Evolutionary conservation across 2,329 filamentous ascomycete genomes (phyloP).

Genomic region (Ophiognomonia clavigignenti-juglandacearum): DNA sequence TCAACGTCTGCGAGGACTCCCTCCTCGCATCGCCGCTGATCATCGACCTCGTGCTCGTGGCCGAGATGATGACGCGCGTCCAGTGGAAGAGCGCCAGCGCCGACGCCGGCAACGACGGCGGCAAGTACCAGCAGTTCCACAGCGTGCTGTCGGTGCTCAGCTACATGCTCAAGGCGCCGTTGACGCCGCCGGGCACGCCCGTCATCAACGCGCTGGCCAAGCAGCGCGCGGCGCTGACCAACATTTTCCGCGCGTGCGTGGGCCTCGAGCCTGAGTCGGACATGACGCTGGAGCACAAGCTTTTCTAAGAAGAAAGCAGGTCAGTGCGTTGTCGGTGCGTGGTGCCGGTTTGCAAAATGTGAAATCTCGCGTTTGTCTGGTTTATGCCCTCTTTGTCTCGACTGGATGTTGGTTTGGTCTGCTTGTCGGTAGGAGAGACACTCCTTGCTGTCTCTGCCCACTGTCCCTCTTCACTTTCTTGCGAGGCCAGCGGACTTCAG

Average conservation of each 20-base stretch:
- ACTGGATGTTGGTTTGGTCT: background rate
- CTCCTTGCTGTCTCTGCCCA: background rate
- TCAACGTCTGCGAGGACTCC: conserved; percentile 99
- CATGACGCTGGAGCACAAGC: conserved; percentile 50
- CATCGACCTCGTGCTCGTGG: conserved; percentile 87
- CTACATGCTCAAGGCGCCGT: conserved; percentile 97
- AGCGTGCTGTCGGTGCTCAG: conserved; percentile 93
- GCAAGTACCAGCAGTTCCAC: conserved; percentile 91
- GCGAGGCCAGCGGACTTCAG: background rate
- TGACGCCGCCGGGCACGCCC: conserved; percentile 90
- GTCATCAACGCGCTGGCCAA: conserved; percentile 95
- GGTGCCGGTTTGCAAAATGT: too few relatives aligned
- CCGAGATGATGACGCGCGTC: conserved; percentile 98
- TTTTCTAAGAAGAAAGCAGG: too few relatives aligned
- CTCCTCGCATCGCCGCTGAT: conserved; percentile 93
- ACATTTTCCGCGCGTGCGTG: conserved; percentile 98
- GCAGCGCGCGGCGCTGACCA: conserved; percentile 89
- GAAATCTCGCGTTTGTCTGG: too few relatives aligned
- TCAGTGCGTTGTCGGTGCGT: too few relatives aligned
- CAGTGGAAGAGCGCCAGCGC: conserved; percentile 69
- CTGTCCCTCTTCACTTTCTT: background rate
- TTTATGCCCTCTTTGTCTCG: too few relatives aligned
- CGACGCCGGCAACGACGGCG: too few relatives aligned
- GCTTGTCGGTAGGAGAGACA: background rate
- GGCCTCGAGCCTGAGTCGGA: conserved; percentile 96